These are phyloP conservation scores for Trametes polyzona DNA, from an alignment of 1,284 basidiomycete genomes.

Conservation along the genomic window DNA sequence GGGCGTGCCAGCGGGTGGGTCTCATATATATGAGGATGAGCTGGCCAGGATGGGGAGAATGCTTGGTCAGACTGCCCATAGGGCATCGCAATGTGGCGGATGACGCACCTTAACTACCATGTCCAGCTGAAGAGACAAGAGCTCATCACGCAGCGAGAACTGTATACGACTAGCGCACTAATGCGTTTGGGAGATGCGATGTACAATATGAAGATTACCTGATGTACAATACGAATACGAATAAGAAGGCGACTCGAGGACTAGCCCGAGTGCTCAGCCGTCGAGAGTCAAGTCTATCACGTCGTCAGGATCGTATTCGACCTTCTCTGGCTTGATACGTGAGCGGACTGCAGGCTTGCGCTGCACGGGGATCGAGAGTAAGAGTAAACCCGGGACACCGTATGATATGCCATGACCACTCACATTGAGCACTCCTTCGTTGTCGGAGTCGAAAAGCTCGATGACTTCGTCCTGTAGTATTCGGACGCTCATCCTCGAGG, in stretches of 20 bases:
- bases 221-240: no score
- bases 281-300: constrained; percentile 24
- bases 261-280: neutral
- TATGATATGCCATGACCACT: no score
- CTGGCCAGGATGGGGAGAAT: no score
- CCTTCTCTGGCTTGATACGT: constrained; percentile 8
- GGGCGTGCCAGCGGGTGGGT: no score
- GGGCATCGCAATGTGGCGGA: no score
- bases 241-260: neutral
- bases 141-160: no score
- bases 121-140: no score
- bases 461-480: constrained; percentile 6
- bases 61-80: no score
- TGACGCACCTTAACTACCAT: no score
- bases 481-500: neutral
- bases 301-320: constrained; percentile 14
- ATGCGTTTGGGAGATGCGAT: neutral
- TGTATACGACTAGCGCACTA: no score
- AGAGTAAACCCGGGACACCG: neutral
- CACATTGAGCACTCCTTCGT: constrained; percentile 3
- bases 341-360: neutral
- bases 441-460: constrained; percentile 17
- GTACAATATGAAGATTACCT: neutral
- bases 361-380: neutral
- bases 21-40: no score